A percentile compares a stretch with the other conserved stretches of the same genome.
phyloP scores from a whole-genome alignment of 2,329 filamentous ascomycete species.

The Botrytis deweyae region DNA sequence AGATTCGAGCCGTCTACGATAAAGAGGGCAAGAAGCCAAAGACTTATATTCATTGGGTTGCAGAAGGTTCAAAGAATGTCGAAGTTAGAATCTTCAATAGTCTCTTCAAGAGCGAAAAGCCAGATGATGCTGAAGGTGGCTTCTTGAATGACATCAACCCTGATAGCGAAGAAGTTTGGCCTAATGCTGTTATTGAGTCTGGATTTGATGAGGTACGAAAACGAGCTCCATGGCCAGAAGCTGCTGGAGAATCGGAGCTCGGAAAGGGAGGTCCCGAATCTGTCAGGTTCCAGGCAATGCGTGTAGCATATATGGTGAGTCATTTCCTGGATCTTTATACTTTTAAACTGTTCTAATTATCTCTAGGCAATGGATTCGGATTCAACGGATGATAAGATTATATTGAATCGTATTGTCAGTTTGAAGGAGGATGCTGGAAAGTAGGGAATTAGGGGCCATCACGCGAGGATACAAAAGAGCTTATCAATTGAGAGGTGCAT shows the following conservation, averaged over 20 bases:
- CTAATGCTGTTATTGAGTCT: constrained; percentile 74
- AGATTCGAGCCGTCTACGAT: constrained; percentile 66
- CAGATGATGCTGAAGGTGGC: constrained; percentile 72
- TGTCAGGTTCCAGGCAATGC: constrained; percentile 87
- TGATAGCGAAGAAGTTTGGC: constrained; percentile 76
- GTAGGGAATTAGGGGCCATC: constrained; percentile 32
- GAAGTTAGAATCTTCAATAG: constrained; percentile 78
- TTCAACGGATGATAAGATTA: constrained; percentile 72
- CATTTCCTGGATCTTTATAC: neutral
- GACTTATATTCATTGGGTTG: constrained; percentile 89
- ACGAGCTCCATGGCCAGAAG: constrained; percentile 78
- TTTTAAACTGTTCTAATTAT: constrained; percentile 9
- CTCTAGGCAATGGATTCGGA: constrained; percentile 69
- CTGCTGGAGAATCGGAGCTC: constrained; percentile 62
- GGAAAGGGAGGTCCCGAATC: constrained; percentile 66
- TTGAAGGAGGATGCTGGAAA: constrained; percentile 86
- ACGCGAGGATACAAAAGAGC: neutral
- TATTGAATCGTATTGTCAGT: constrained; percentile 89
- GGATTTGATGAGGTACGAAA: constrained; percentile 76
- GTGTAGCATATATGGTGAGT: constrained; percentile 67
- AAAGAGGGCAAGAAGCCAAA: constrained; percentile 73
- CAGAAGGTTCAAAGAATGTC: constrained; percentile 64
- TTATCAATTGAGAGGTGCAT: neutral
- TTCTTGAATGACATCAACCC: constrained; percentile 85
- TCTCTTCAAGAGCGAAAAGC: constrained; percentile 85